phyloP scores from a whole-genome alignment of 495 filamentous ascomycete species.

The Trichoderma gamsii region DNA sequence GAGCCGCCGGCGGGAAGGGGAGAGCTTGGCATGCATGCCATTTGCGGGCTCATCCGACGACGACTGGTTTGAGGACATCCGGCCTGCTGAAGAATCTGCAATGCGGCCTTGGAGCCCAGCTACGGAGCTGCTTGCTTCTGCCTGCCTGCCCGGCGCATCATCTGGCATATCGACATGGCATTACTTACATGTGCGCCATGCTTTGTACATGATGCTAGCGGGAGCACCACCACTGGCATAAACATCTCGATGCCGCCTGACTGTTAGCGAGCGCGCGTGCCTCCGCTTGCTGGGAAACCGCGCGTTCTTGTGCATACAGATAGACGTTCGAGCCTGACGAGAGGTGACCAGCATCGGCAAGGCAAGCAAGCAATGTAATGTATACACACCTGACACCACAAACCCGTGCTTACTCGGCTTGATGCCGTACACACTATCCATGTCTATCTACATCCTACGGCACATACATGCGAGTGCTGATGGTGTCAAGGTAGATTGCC shows the following conservation, averaged over 20 bases:
- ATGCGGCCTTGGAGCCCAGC: background rate
- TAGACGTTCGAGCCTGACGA: background rate
- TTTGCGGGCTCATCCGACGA: background rate
- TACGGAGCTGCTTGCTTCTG: background rate
- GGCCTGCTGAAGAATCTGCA: background rate
- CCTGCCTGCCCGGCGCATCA: constrained; percentile 4
- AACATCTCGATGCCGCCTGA: background rate
- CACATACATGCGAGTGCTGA: background rate
- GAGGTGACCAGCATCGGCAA: background rate
- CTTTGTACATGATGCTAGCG: constrained; percentile 1
- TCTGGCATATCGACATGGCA: background rate
- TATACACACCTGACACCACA: background rate
- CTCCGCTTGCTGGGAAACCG: background rate
- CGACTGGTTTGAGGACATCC: background rate
- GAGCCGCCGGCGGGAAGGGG: background rate
- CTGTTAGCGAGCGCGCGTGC: background rate
- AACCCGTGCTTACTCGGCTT: background rate
- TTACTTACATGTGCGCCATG: background rate
- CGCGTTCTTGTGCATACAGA: background rate
- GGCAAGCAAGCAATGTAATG: background rate
- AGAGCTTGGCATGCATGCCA: constrained; percentile 9
- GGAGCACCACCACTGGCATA: too few relatives aligned
- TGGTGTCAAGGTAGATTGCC: background rate
- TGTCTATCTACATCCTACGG: too few relatives aligned
- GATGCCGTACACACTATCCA: background rate